phyloP scores from a whole-genome alignment of 164 flowering plant genomes.

The Vitis riparia region DNA sequence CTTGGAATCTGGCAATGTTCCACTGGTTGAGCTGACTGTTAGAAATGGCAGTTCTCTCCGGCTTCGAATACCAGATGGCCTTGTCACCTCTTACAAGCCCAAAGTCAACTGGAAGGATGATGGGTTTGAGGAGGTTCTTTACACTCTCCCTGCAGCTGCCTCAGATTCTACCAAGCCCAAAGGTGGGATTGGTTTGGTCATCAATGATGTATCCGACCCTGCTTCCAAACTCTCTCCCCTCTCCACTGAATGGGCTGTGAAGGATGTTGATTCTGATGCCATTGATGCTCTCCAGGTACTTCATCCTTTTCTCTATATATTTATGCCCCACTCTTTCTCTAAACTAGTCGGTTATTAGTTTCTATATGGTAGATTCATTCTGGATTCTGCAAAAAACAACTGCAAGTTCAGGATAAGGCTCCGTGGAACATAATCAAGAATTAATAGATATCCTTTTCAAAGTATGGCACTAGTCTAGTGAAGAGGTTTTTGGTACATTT shows the following conservation, averaged over 20 bases:
- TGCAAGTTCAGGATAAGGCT: too few species aligned
- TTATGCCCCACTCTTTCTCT: neutral
- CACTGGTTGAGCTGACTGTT: constrained; percentile 59
- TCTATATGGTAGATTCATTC: neutral
- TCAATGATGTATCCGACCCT: constrained; percentile 49
- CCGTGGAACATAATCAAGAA: too few species aligned
- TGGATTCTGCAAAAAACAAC: neutral
- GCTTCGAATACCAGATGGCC: constrained; percentile 64
- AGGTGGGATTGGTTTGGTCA: constrained; percentile 83
- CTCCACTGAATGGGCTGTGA: constrained; percentile 62
- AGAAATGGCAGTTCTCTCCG: constrained; percentile 82
- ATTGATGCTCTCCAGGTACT: constrained; percentile 92
- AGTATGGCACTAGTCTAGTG: too few species aligned
- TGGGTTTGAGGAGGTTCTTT: constrained; percentile 78
- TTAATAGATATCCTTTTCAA: too few species aligned
- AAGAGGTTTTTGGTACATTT: too few species aligned
- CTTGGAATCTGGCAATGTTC: constrained; percentile 38
- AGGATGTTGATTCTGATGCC: constrained; percentile 77
- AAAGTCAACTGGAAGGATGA: constrained; percentile 88
- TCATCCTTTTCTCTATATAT: neutral
- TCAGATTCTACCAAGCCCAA: constrained; percentile 25
- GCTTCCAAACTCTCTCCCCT: constrained; percentile 31
- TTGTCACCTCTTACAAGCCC: constrained; percentile 81
- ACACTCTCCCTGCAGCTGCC: constrained; percentile 45
- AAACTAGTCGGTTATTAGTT: too few species aligned